Evolutionary conservation across 2,329 filamentous ascomycete species (phyloP).

Genomic region (Fonsecaea nubica): DNA sequence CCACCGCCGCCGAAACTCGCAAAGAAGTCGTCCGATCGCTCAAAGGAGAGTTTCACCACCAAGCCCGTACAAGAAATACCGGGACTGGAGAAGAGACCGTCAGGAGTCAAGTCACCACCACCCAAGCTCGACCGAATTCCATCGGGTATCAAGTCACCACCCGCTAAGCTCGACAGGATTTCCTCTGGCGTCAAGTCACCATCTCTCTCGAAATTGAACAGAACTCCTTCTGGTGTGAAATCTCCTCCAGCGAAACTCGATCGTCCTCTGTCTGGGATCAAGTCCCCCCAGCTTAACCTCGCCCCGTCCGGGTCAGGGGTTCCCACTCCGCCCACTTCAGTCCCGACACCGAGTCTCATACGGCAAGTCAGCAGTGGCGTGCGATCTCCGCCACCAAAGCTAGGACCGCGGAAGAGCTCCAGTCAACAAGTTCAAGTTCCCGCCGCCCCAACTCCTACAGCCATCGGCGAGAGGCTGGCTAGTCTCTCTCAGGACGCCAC

Average conservation of each 20-base stretch:
- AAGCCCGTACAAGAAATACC: slow-evolving; percentile 12
- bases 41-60: slow-evolving; percentile 12
- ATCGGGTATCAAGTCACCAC: slow-evolving; percentile 17
- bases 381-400: slow-evolving; percentile 29
- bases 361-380: slow-evolving; percentile 19
- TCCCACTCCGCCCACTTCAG: slow-evolving; percentile 26
- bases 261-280: neutral
- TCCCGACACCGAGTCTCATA: slow-evolving; percentile 24
- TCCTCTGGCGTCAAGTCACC: slow-evolving; percentile 21
- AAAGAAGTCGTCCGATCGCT: slow-evolving; percentile 17
- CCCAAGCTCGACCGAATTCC: slow-evolving; percentile 22
- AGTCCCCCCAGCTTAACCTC: no score
- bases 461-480: slow-evolving; percentile 23
- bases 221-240: slow-evolving; percentile 20
- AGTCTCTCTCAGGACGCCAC: slow-evolving; percentile 8
- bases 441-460: slow-evolving; percentile 9
- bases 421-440: slow-evolving; percentile 20
- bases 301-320: neutral
- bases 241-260: slow-evolving; percentile 24
- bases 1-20: slow-evolving; percentile 28
- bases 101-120: slow-evolving; percentile 24
- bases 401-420: slow-evolving; percentile 25
- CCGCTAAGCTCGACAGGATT: slow-evolving; percentile 16
- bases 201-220: slow-evolving; percentile 5
- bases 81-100: slow-evolving; percentile 18